Percentiles rank a stretch among this genome's conserved stretches.
phyloP scores from a whole-genome alignment of 208 protist genomes.

The Trypanosoma platydactyli region DNA sequence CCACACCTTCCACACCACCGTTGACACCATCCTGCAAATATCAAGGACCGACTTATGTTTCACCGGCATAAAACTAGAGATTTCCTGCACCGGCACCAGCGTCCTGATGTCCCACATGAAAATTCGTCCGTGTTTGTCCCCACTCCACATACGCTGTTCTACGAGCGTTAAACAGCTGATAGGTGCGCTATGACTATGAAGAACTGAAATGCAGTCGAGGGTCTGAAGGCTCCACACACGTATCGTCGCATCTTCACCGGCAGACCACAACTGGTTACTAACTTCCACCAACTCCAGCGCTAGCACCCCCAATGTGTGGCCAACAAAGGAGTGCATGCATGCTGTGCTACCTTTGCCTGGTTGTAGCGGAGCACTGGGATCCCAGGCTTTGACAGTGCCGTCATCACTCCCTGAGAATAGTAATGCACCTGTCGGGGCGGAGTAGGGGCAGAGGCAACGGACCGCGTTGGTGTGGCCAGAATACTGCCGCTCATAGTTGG shows the following conservation, averaged over 20 bases:
- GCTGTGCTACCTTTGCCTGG: conserved; percentile 26
- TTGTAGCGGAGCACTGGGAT: conserved; percentile 46
- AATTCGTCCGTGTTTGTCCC: conserved; percentile 79
- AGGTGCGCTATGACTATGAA: conserved; percentile 63
- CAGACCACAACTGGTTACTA: conserved; percentile 82
- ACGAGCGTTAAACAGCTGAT: conserved; percentile 54
- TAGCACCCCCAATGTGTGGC: conserved; percentile 48
- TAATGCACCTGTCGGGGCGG: conserved; percentile 55
- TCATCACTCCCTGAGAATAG: conserved; percentile 86
- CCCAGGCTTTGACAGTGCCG: conserved; percentile 73
- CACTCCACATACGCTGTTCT: conserved; percentile 79
- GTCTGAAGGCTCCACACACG: conserved; percentile 79
- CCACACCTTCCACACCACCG: conserved; percentile 74
- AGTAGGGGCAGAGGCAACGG: conserved; percentile 51
- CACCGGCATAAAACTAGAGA: conserved; percentile 42
- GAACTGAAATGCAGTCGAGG: conserved; percentile 47
- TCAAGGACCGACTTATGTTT: conserved; percentile 42
- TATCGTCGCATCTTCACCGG: conserved; percentile 74
- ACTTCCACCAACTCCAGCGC: conserved; percentile 50
- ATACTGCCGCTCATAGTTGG: conserved; percentile 44
- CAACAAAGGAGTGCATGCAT: conserved; percentile 58
- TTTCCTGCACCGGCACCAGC: conserved; percentile 58
- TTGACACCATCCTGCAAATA: conserved; percentile 64
- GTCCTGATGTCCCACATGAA: conserved; percentile 84
- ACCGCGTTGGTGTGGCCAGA: conserved; percentile 70